Conservation (phyloP, 163 green algal species). For the Scenedesmus sp. region DNA sequence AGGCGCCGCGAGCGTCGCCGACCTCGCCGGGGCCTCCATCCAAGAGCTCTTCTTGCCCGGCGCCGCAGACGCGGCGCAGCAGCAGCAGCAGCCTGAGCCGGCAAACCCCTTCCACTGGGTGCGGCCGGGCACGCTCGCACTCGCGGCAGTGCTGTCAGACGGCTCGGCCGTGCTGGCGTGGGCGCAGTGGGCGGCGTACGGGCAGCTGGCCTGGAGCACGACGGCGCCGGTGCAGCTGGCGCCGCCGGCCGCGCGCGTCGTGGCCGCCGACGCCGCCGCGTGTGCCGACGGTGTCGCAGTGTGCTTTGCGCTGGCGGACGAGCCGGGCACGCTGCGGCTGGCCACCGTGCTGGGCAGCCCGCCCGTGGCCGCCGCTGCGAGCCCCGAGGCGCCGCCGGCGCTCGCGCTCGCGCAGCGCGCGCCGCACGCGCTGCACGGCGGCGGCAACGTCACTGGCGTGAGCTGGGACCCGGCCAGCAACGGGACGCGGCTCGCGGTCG, state of each 20-base stretch:
- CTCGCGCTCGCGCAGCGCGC: too few relatives aligned
- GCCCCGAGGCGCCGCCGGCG: too few relatives aligned
- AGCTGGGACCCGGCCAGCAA: constrained; percentile 33
- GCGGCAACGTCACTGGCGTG: background rate
- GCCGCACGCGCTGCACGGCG: too few relatives aligned
- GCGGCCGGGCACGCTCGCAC: constrained; percentile 11
- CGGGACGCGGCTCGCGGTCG: background rate
- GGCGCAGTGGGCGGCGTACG: constrained; percentile 14
- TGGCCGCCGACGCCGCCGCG: constrained; percentile 3
- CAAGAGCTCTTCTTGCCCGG: too few relatives aligned
- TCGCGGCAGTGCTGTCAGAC: constrained; percentile 18
- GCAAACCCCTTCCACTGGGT: constrained; percentile 30
- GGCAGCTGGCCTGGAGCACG: constrained; percentile 9
- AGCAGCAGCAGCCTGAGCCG: constrained; percentile 5
- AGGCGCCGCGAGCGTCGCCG: background rate
- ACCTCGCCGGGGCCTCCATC: too few relatives aligned
- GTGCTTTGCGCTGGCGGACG: background rate
- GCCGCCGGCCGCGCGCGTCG: background rate
- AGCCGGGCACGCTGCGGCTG: background rate
- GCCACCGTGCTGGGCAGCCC: constrained; percentile 9
- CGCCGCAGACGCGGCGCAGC: background rate
- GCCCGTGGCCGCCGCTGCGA: too few relatives aligned
- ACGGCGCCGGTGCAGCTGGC: background rate
- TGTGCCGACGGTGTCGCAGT: background rate
- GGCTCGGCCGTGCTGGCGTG: constrained; percentile 1